phyloP scores from a whole-genome alignment of 495 filamentous ascomycete species.

The Monascus purpureus region DNA sequence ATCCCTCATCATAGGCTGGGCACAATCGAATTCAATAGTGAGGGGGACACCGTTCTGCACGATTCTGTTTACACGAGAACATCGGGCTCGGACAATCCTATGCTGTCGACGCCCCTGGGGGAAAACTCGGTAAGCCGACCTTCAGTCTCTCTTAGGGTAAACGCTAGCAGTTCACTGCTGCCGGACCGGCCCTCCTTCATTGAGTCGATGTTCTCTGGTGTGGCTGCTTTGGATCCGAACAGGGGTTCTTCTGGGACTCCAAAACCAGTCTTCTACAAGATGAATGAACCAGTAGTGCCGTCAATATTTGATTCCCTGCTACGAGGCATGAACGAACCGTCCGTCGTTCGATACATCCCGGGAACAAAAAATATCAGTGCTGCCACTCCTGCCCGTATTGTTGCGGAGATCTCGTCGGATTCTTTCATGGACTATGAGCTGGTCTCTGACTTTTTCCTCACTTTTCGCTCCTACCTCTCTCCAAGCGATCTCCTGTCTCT shows the following conservation, averaged over 20 bases:
- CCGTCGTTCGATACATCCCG: conserved; percentile 72
- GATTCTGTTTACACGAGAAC: conserved; percentile 50
- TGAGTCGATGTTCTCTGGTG: conserved; percentile 33
- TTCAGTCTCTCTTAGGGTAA: conserved; percentile 6
- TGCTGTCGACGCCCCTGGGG: conserved; percentile 30
- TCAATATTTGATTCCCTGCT: conserved; percentile 70
- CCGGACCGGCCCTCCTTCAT: conserved; percentile 21
- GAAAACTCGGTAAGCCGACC: conserved; percentile 7
- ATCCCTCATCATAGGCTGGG: conserved; percentile 83
- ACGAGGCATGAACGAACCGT: conserved; percentile 54
- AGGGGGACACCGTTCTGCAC: conserved; percentile 67
- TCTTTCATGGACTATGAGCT: conserved; percentile 95
- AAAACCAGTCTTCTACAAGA: conserved; percentile 28
- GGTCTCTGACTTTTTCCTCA: conserved; percentile 95
- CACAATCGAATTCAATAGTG: conserved; percentile 64
- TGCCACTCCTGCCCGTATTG: conserved; percentile 79
- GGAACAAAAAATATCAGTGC: conserved; percentile 64
- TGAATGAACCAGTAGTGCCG: conserved; percentile 34
- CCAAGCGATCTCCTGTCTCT: conserved; percentile 63
- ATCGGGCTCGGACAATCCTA: conserved; percentile 38
- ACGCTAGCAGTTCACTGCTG: conserved; percentile 13
- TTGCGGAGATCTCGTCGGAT: conserved; percentile 95
- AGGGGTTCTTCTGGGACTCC: conserved; percentile 15
- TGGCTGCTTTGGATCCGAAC: conserved; percentile 25
- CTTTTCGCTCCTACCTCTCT: conserved; percentile 75